Percentiles rank a stretch among this genome's conserved stretches.
Conservation (phyloP, 805 yeast genomes). For the Candida chilensis region DNA sequence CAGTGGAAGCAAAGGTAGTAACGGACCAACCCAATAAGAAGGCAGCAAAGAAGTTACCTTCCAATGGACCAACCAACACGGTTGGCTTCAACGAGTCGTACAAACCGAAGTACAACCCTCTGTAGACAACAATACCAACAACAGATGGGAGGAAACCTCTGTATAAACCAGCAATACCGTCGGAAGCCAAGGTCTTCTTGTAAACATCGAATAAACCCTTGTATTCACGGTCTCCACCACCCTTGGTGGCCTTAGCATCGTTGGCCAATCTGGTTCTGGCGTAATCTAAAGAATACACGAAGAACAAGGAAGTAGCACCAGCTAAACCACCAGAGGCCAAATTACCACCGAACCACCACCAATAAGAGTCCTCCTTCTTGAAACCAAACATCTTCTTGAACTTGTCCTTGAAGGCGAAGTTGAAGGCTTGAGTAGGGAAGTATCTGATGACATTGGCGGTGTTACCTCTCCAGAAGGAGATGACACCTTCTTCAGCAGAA, state of each 20-base stretch:
- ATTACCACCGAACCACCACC: constrained; percentile 41
- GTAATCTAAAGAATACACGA: constrained; percentile 41
- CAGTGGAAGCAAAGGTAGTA: constrained; percentile 42
- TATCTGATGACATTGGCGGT: constrained; percentile 42
- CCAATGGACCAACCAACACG: constrained; percentile 41
- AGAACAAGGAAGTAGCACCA: constrained; percentile 43
- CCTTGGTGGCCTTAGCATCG: constrained; percentile 40
- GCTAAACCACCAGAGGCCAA: constrained; percentile 45
- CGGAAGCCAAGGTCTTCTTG: constrained; percentile 40
- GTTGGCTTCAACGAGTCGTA: constrained; percentile 42
- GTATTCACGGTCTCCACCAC: constrained; percentile 32
- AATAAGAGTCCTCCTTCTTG: constrained; percentile 37
- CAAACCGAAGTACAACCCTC: constrained; percentile 43
- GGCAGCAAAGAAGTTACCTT: constrained; percentile 41
- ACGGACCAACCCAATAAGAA: constrained; percentile 43
- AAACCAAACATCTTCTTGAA: constrained; percentile 39
- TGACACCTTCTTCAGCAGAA: constrained; percentile 39
- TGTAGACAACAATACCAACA: constrained; percentile 39
- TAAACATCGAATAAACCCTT: constrained; percentile 42
- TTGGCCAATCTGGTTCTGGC: constrained; percentile 45
- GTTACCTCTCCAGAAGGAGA: constrained; percentile 45
- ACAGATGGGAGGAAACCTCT: constrained; percentile 46
- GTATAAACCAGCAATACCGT: constrained; percentile 44
- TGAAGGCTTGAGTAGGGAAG: constrained; percentile 43
- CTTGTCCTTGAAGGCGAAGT: constrained; percentile 41